Conservation (phyloP, 257 asterid genomes). For the Solanum bulbocastanum region DNA sequence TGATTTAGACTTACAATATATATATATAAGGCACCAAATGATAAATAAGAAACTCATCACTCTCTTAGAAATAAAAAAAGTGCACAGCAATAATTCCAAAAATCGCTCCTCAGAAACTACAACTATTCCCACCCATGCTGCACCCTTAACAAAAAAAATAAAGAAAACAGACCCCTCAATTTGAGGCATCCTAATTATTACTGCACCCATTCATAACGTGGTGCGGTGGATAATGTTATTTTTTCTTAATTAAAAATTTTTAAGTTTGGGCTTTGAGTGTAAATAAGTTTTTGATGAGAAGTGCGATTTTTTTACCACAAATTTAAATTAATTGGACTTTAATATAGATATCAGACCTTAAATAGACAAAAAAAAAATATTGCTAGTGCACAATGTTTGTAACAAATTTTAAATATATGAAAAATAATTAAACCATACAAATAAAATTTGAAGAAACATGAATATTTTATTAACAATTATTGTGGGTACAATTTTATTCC, state of each 20-base stretch:
- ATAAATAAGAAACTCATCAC: too few species aligned
- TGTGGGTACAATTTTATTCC: too few species aligned
- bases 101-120: background rate
- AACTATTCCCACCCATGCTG: background rate
- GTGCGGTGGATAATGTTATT: background rate
- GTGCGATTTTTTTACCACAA: rapidly evolving
- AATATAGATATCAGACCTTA: background rate
- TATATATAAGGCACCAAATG: too few species aligned
- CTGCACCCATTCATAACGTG: background rate
- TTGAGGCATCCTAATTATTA: background rate
- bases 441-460: too few species aligned
- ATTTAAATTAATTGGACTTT: rapidly evolving
- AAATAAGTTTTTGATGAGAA: rapidly evolving
- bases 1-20: too few species aligned
- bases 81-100: background rate
- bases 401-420: too few species aligned
- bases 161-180: background rate
- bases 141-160: background rate
- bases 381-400: background rate
- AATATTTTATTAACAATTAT: too few species aligned
- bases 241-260: rapidly evolving
- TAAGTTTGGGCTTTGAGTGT: rapidly evolving
- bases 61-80: too few species aligned
- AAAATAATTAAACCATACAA: too few species aligned
- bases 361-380: background rate